Percentiles rank a stretch among this genome's conserved stretches.
phyloP scores from a whole-genome alignment of 306 rosid genomes.

The Citrullus colocynthis region DNA sequence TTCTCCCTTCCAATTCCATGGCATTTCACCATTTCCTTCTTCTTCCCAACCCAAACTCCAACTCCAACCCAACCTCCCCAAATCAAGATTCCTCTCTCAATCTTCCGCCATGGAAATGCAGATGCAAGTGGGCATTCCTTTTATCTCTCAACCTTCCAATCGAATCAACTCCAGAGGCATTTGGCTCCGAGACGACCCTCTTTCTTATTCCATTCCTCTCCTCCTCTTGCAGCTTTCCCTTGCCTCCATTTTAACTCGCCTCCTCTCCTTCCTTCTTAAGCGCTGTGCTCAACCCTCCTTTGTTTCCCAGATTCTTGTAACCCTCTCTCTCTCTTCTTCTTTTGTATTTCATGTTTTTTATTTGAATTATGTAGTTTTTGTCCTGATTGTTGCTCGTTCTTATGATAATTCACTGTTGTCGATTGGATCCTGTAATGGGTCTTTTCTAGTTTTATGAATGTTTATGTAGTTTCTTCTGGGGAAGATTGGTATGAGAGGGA shows the following conservation, averaged over 20 bases:
- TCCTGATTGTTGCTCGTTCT: background rate
- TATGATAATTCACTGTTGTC: background rate
- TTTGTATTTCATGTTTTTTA: background rate
- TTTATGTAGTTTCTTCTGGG: background rate
- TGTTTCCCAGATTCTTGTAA: slow-evolving; percentile 49
- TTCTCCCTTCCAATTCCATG: background rate
- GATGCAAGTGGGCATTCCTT: background rate
- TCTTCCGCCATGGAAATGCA: background rate
- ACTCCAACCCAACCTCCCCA: background rate
- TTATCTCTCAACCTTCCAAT: background rate
- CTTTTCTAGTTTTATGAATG: background rate
- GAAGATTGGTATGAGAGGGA: background rate
- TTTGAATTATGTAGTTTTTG: background rate
- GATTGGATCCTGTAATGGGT: background rate
- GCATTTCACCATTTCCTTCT: background rate
- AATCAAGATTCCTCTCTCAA: background rate
- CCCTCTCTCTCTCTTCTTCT: background rate
- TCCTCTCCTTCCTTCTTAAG: slow-evolving; percentile 30
- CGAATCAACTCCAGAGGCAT: slow-evolving; percentile 24
- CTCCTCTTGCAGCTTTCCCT: slow-evolving; percentile 43
- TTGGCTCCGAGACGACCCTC: slow-evolving; percentile 44
- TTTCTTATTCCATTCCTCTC: slow-evolving; percentile 27
- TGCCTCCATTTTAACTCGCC: slow-evolving; percentile 24
- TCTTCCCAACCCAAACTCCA: background rate
- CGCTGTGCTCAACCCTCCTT: slow-evolving; percentile 46